These are phyloP conservation scores for Rhizopus arrhizus DNA, from an alignment of 371 early-diverging fungal genomes.

Conservation along the genomic window DNA sequence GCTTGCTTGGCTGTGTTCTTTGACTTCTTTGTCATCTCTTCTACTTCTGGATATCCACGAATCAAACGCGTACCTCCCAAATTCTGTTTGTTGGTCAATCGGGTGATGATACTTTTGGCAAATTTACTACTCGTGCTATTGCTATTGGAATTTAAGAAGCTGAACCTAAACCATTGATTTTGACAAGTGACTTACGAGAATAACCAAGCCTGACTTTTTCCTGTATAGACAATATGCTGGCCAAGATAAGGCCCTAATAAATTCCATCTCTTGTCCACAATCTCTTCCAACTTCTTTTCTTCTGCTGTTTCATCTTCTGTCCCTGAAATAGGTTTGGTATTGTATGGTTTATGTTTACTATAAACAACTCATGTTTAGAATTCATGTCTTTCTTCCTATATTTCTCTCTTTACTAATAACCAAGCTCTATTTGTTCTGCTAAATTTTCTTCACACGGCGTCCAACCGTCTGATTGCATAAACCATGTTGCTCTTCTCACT, in stretches of 20 bases:
- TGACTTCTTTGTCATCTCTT: conserved; percentile 37
- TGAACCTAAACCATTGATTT: neutral
- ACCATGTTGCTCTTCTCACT: conserved; percentile 84
- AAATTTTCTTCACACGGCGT: conserved; percentile 82
- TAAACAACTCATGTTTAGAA: neutral
- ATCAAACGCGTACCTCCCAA: conserved; percentile 71
- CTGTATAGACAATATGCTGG: conserved; percentile 73
- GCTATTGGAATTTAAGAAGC: conserved; percentile 17
- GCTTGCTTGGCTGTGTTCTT: conserved; percentile 24
- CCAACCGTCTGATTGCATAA: conserved; percentile 68
- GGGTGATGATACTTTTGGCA: conserved; percentile 72
- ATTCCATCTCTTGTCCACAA: conserved; percentile 63
- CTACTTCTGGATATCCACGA: conserved; percentile 78
- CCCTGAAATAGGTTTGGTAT: conserved; percentile 13
- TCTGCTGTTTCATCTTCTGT: conserved; percentile 31
- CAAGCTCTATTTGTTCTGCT: conserved; percentile 78
- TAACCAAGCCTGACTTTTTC: conserved; percentile 64
- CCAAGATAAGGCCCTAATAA: conserved; percentile 78
- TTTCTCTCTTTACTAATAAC: conserved; percentile 61
- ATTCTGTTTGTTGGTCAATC: conserved; percentile 62
- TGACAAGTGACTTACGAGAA: conserved; percentile 51
- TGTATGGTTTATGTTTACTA: conserved; percentile 63
- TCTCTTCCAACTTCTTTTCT: conserved; percentile 43
- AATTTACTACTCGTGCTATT: conserved; percentile 62
- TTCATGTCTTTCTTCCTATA: no score